Evolutionary conservation across 2,329 filamentous ascomycete species (phyloP), one percentile per base, ranked within the genome.

Genomic region (Fusarium burgessii): DNA sequence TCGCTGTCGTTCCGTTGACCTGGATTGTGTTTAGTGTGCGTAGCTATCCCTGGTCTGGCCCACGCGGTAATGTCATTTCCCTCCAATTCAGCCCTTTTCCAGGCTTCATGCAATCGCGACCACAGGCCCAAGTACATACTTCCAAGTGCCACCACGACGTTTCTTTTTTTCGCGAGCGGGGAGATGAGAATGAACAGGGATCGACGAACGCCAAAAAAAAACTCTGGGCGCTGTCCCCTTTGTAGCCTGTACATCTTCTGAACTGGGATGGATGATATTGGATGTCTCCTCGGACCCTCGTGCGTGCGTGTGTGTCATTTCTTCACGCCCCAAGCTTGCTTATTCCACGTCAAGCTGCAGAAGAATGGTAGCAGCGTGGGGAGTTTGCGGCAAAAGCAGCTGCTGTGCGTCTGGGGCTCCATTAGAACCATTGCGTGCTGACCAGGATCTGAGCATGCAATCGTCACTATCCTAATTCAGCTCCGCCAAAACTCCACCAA

Each of bases 401-500:
- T 29, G 29, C 36, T 66, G 45, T 58, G 41, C 17, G 27, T 15
- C 23, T n/a, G 29, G 45, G 45, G 49, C 36, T 54, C 62, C 64
- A 50, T 67, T 62, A 67, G 56, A 63, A 41, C 46, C 47, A 64
- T 77, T 77, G 75, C 75, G 75, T 77, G 75, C 74, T 77, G 75
- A 70, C 74, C 58, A 71, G 75, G 75, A 75, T 77, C 41, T 62
- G 57, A 76, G 72, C 73, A 76, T 76, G 74, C 50, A 67, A 76
- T 76, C 60, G 64, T 75, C 46, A 23, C 71, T 62, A 62, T 67
- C 25, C 58, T 58, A 57, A 62, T 61, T 33, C 58, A 62, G 38
- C 56, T 64, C 73, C 68, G 67, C 64, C 49, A 49, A 54, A 58
- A 59, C 64, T 52, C 72, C 67, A 74, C 68, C 36, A 60, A 49